Percentiles rank a stretch among this genome's conserved stretches.
Conservation (phyloP, 1,284 basidiomycete genomes). For the Naganishia cerealis region DNA sequence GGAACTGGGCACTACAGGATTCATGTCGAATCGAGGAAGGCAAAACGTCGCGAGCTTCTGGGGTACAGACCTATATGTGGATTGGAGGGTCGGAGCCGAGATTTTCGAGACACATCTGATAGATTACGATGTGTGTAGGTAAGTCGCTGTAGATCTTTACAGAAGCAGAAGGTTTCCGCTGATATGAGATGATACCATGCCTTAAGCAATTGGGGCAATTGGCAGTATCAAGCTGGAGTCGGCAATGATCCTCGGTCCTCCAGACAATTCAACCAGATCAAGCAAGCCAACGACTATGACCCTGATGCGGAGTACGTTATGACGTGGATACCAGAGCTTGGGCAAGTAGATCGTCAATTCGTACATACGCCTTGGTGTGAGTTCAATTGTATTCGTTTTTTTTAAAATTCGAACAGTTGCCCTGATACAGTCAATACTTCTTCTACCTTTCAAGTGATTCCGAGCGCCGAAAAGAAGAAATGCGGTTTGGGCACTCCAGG, state of each 20-base stretch:
- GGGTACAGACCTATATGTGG: slow-evolving; percentile 58
- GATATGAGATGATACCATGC: neutral
- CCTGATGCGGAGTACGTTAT: slow-evolving; percentile 57
- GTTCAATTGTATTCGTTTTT: slow-evolving; percentile 20
- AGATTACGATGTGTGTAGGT: slow-evolving; percentile 55
- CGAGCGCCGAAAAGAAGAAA: slow-evolving; percentile 19
- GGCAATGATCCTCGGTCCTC: slow-evolving; percentile 61
- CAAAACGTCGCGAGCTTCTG: slow-evolving; percentile 63
- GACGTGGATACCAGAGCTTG: slow-evolving; percentile 58
- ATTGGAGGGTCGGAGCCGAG: slow-evolving; percentile 62
- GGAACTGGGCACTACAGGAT: slow-evolving; percentile 59
- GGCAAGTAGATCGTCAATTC: slow-evolving; percentile 44
- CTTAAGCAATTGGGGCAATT: slow-evolving; percentile 56
- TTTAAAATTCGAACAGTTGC: neutral
- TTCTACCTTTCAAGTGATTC: slow-evolving; percentile 9
- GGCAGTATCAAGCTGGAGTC: slow-evolving; percentile 57
- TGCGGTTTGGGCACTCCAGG: slow-evolving; percentile 11
- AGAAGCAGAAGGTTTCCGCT: neutral
- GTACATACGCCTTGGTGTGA: slow-evolving; percentile 50
- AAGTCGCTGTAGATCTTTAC: slow-evolving; percentile 6
- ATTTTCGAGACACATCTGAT: slow-evolving; percentile 58
- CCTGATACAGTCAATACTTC: no score
- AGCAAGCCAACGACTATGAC: slow-evolving; percentile 61
- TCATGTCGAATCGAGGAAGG: slow-evolving; percentile 61
- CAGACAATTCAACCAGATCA: slow-evolving; percentile 61